Conservation (phyloP, 148 eudicot genomes). For the Linanthus parryae region DNA sequence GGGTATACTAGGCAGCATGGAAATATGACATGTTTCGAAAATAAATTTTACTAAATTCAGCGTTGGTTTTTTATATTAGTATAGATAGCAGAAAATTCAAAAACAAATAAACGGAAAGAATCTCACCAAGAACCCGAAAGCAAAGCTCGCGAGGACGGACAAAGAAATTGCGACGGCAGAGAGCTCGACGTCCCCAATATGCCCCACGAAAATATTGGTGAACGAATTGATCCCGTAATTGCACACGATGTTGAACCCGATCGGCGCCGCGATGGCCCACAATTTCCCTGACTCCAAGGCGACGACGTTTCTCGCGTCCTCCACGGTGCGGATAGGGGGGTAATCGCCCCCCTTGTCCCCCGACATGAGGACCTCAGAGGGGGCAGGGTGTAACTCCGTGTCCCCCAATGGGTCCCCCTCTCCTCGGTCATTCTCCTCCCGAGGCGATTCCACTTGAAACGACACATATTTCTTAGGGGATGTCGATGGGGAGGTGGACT, state of each 20-base stretch:
- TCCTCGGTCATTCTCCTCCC: too few relatives aligned
- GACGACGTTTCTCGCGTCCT: constrained; percentile 34
- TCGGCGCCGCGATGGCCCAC: constrained; percentile 85
- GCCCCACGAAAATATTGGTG: constrained; percentile 87
- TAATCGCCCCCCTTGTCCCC: constrained; percentile 49
- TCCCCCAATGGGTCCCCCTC: neutral
- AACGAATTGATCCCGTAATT: constrained; percentile 87
- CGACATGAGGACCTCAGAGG: constrained; percentile 27
- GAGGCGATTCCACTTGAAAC: too few relatives aligned
- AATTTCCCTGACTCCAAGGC: constrained; percentile 48
- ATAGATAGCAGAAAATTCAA: too few relatives aligned
- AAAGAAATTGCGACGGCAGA: constrained; percentile 85
- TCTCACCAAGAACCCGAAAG: constrained; percentile 91
- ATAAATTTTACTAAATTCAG: too few relatives aligned
- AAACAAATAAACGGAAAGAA: too few relatives aligned
- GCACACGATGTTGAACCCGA: constrained; percentile 88
- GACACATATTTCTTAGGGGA: too few relatives aligned
- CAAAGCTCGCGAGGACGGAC: constrained; percentile 75
- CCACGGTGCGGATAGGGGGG: constrained; percentile 28
- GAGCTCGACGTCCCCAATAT: constrained; percentile 85
- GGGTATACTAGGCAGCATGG: too few relatives aligned
- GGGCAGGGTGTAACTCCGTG: constrained; percentile 55
- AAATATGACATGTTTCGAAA: too few relatives aligned
- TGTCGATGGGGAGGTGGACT: too few relatives aligned
- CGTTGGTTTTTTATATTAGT: too few relatives aligned